A percentile compares a stretch with the other conserved stretches of the same genome.
phyloP scores from a whole-genome alignment of 2,329 filamentous ascomycete genomes.

The Colletotrichum lindemuthianum region DNA sequence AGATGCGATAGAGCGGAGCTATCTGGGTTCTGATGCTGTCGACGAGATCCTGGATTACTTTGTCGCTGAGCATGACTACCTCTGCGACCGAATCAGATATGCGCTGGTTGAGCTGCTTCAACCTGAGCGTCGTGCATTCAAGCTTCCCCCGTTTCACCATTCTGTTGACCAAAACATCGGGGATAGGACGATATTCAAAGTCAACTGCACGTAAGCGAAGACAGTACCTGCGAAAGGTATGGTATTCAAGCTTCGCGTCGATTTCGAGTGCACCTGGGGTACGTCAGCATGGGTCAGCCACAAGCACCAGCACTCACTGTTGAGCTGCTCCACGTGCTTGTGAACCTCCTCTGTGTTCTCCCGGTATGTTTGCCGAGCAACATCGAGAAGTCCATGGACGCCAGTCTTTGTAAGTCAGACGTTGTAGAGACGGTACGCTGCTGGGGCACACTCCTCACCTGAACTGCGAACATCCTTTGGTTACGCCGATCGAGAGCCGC shows the following conservation, averaged over 20 bases:
- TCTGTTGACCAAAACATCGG: slow-evolving; percentile 80
- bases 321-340: slow-evolving; percentile 74
- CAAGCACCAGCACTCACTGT: slow-evolving; percentile 56
- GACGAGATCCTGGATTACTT: slow-evolving; percentile 77
- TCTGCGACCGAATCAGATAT: slow-evolving; percentile 86
- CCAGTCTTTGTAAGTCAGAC: slow-evolving; percentile 65
- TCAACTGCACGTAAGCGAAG: slow-evolving; percentile 72
- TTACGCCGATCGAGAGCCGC: slow-evolving; percentile 87
- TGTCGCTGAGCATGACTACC: slow-evolving; percentile 84
- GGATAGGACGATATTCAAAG: slow-evolving; percentile 68
- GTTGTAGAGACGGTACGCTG: slow-evolving; percentile 30
- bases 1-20: slow-evolving; percentile 81
- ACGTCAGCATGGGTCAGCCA: neutral
- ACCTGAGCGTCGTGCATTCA: slow-evolving; percentile 86
- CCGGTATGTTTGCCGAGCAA: slow-evolving; percentile 89
- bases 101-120: slow-evolving; percentile 83
- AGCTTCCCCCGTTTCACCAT: slow-evolving; percentile 77
- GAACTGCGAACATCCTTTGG: slow-evolving; percentile 90
- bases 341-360: slow-evolving; percentile 84
- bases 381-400: slow-evolving; percentile 86
- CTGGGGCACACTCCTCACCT: slow-evolving; percentile 54
- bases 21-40: slow-evolving; percentile 77
- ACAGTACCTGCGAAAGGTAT: slow-evolving; percentile 82
- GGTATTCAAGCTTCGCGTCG: slow-evolving; percentile 75
- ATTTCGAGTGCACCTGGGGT: slow-evolving; percentile 65